phyloP scores from a whole-genome alignment of 2,329 filamentous ascomycete genomes.

The Diaporthe sp. region DNA sequence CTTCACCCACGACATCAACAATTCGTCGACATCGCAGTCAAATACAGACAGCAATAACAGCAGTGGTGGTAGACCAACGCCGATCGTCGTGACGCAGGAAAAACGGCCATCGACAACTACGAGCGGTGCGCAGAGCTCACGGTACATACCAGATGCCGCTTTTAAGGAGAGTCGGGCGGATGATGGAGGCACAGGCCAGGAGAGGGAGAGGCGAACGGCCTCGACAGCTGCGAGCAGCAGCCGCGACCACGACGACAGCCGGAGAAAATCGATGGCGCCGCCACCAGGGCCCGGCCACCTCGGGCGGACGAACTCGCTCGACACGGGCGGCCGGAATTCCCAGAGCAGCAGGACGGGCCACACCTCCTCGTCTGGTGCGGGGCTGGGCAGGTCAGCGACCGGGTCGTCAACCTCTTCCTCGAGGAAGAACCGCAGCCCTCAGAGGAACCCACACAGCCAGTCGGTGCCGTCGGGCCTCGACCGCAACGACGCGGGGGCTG shows the following conservation, averaged over 20 bases:
- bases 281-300: slow-evolving; percentile 23
- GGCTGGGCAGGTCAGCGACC: slow-evolving; percentile 9
- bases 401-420: slow-evolving; percentile 8
- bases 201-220: slow-evolving; percentile 18
- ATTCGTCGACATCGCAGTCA: slow-evolving; percentile 4
- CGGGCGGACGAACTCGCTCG: slow-evolving; percentile 24
- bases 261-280: slow-evolving; percentile 22
- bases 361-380: slow-evolving; percentile 5
- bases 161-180: slow-evolving; percentile 23
- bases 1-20: slow-evolving; percentile 43
- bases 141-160: slow-evolving; percentile 26
- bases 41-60: neutral
- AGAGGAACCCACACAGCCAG: slow-evolving; percentile 33
- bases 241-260: slow-evolving; percentile 29
- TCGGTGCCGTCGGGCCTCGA: slow-evolving; percentile 27
- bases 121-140: slow-evolving; percentile 14
- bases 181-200: neutral
- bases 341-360: slow-evolving; percentile 23
- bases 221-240: slow-evolving; percentile 17
- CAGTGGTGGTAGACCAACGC: slow-evolving; percentile 16
- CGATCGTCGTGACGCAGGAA: slow-evolving; percentile 16
- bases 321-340: slow-evolving; percentile 8
- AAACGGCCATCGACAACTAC: slow-evolving; percentile 19
- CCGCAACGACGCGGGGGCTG: slow-evolving; percentile 4
- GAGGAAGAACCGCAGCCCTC: slow-evolving; percentile 33